Percentiles rank a stretch among this genome's conserved stretches.
phyloP scores from a whole-genome alignment of 2,329 filamentous ascomycete species.

The Fusarium temperatum region DNA sequence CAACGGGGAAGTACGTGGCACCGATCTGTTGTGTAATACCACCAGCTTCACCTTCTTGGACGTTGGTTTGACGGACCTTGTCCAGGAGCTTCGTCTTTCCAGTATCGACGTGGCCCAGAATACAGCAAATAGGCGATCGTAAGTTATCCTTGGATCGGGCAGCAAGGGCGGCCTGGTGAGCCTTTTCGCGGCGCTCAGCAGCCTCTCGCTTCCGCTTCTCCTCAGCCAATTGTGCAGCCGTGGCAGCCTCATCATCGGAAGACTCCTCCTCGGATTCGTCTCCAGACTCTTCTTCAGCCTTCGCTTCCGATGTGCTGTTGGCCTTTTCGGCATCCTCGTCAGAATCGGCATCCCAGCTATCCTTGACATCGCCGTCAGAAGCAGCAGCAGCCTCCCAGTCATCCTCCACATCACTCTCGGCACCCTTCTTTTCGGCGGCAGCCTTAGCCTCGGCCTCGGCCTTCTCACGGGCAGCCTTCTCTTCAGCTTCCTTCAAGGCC shows the following conservation, averaged over 20 bases:
- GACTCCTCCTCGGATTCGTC: slow-evolving; percentile 73
- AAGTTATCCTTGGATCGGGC: slow-evolving; percentile 94
- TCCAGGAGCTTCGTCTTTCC: slow-evolving; percentile 99
- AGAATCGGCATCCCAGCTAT: slow-evolving; percentile 91
- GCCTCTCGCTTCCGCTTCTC: slow-evolving; percentile 87
- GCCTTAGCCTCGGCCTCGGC: slow-evolving; percentile 65
- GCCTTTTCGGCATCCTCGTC: slow-evolving; percentile 70
- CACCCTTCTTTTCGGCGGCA: slow-evolving; percentile 63
- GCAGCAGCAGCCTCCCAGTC: slow-evolving; percentile 91
- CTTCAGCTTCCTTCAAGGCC: slow-evolving; percentile 68
- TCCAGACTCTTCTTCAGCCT: slow-evolving; percentile 42
- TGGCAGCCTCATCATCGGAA: slow-evolving; percentile 75
- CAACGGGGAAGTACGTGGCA: slow-evolving; percentile 98
- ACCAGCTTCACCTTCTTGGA: slow-evolving; percentile 98
- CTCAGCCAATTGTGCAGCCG: slow-evolving; percentile 77
- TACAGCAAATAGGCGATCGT: slow-evolving; percentile 98
- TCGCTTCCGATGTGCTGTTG: slow-evolving; percentile 60
- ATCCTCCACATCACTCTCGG: slow-evolving; percentile 72
- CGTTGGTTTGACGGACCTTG: slow-evolving; percentile 98
- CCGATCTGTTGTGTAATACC: slow-evolving; percentile 99
- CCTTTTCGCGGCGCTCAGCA: slow-evolving; percentile 85
- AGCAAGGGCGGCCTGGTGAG: slow-evolving; percentile 89
- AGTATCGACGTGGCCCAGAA: slow-evolving; percentile 99
- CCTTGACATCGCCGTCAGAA: slow-evolving; percentile 83
- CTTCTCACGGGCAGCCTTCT: slow-evolving; percentile 66